Percentiles rank a stretch among this genome's conserved stretches.
phyloP scores from a whole-genome alignment of 768 basidiomycete genomes.

The Gymnopilus junonius region DNA sequence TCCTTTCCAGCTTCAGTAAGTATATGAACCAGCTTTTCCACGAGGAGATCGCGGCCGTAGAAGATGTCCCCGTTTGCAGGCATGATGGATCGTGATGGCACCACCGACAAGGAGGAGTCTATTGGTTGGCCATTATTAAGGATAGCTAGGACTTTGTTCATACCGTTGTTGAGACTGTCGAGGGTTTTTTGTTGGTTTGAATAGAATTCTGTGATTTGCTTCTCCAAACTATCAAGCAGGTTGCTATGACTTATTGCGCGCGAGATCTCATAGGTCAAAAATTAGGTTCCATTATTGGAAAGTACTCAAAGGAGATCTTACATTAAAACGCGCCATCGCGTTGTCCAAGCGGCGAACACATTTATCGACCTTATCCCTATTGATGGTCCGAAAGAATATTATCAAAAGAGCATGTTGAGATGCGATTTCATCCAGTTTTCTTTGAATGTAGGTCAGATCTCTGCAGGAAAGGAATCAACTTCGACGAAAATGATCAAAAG shows the following conservation, averaged over 20 bases:
- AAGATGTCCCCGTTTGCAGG: background rate
- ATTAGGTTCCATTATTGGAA: background rate
- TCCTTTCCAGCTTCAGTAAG: background rate
- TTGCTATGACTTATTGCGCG: background rate
- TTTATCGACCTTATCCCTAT: background rate
- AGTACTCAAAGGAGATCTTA: too few species aligned
- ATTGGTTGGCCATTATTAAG: too few species aligned
- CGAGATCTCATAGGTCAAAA: background rate
- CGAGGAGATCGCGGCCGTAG: background rate
- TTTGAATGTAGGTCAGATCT: conserved; percentile 1
- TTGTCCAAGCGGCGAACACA: background rate
- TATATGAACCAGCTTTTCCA: background rate
- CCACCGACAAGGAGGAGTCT: too few species aligned
- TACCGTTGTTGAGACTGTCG: background rate
- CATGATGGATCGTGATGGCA: too few species aligned
- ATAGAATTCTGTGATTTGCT: background rate
- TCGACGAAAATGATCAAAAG: background rate
- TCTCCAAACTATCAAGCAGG: background rate
- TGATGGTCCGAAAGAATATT: background rate
- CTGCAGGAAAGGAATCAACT: background rate
- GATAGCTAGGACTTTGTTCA: background rate
- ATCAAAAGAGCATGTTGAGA: background rate
- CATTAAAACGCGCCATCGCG: background rate
- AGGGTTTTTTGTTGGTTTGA: background rate
- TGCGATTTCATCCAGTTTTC: background rate